Percentiles rank a stretch among this genome's conserved stretches.
phyloP scores from a whole-genome alignment of 805 yeast genomes.

The Myxozyma sirexii region DNA sequence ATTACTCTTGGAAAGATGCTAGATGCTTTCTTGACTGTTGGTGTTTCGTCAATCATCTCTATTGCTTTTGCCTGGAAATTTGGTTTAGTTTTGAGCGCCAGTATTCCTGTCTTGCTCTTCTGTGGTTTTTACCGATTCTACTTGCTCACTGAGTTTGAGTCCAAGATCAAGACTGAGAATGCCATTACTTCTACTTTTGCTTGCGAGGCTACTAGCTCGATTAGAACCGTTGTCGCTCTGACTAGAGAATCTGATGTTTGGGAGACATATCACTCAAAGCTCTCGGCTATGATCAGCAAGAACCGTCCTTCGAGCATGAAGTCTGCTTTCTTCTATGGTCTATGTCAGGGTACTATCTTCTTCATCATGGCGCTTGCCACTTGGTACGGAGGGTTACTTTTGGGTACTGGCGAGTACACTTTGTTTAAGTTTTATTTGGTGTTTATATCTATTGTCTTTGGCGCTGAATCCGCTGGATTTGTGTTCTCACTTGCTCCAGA shows the following conservation, averaged over 20 bases:
- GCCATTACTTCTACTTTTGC: constrained; percentile 47
- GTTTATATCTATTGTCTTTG: constrained; percentile 46
- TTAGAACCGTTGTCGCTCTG: constrained; percentile 49
- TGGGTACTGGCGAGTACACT: constrained; percentile 42
- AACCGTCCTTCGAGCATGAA: constrained; percentile 39
- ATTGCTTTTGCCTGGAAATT: constrained; percentile 47
- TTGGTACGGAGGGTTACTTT: constrained; percentile 48
- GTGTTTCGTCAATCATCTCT: constrained; percentile 46
- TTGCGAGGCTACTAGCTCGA: constrained; percentile 46
- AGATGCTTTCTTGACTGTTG: constrained; percentile 43
- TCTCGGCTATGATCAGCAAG: constrained; percentile 37
- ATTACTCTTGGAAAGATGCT: constrained; percentile 40
- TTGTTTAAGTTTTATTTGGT: constrained; percentile 47
- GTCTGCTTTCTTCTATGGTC: constrained; percentile 45
- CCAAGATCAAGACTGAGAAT: constrained; percentile 45
- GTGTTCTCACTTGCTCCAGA: constrained; percentile 50
- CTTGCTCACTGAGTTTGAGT: constrained; percentile 42
- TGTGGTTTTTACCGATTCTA: constrained; percentile 47
- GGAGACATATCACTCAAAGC: constrained; percentile 37
- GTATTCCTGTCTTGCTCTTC: constrained; percentile 43
- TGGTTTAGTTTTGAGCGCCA: constrained; percentile 48
- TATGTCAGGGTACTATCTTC: constrained; percentile 47
- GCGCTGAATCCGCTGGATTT: constrained; percentile 50
- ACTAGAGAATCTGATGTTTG: constrained; percentile 48
- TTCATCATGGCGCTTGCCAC: constrained; percentile 48